phyloP scores from a whole-genome alignment of 108 stramenopile genomes.

The Conticribra weissflogii region DNA sequence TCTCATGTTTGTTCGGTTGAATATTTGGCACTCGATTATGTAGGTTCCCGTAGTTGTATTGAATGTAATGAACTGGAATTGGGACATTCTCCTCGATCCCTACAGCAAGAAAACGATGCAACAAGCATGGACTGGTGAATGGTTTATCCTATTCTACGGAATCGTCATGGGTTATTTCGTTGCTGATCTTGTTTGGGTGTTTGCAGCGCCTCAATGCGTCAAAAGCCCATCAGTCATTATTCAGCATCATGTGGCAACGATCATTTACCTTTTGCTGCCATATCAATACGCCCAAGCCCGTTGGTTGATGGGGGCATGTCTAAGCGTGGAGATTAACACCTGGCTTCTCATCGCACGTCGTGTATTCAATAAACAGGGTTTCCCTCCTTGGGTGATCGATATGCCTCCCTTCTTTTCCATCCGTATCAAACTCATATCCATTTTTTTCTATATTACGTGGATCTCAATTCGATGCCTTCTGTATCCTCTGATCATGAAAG shows the following conservation, averaged over 20 bases:
- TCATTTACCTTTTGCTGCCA: slow-evolving; percentile 79
- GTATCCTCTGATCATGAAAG: slow-evolving; percentile 55
- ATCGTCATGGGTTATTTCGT: slow-evolving; percentile 74
- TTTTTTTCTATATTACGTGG: slow-evolving; percentile 81
- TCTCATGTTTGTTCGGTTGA: background rate
- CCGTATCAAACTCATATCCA: slow-evolving; percentile 81
- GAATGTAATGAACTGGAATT: slow-evolving; percentile 89
- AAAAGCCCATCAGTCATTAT: slow-evolving; percentile 75
- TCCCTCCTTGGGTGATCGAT: slow-evolving; percentile 85
- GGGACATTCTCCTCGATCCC: slow-evolving; percentile 64
- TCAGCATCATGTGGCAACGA: slow-evolving; percentile 84
- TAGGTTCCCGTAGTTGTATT: slow-evolving; percentile 75
- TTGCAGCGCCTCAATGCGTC: slow-evolving; percentile 66
- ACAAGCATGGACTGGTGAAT: slow-evolving; percentile 84
- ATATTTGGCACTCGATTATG: background rate
- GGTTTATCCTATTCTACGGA: slow-evolving; percentile 69
- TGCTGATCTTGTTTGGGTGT: slow-evolving; percentile 73
- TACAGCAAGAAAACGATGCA: slow-evolving; percentile 40
- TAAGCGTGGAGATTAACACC: slow-evolving; percentile 88
- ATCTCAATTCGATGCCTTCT: slow-evolving; percentile 67
- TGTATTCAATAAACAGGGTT: slow-evolving; percentile 89
- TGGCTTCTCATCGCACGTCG: slow-evolving; percentile 91
- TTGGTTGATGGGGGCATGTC: slow-evolving; percentile 88
- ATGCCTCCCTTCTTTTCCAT: slow-evolving; percentile 66
- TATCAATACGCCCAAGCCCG: slow-evolving; percentile 51